Evolutionary conservation across 192 early-diverging fungal species (phyloP).

Genomic region (Geranomyces variabilis): DNA sequence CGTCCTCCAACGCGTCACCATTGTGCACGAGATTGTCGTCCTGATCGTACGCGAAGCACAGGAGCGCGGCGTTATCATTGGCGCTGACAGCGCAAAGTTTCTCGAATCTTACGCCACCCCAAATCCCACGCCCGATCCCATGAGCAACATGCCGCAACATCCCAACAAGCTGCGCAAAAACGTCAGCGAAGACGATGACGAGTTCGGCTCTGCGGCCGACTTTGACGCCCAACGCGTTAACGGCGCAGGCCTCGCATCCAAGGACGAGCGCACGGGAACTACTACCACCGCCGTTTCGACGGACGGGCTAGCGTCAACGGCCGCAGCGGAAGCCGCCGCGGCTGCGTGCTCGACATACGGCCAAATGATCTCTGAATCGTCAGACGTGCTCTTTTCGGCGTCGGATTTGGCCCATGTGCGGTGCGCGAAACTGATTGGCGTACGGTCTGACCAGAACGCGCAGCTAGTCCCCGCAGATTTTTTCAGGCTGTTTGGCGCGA

Average conservation of each 20-base stretch:
- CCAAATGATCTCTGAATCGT: conserved; percentile 69
- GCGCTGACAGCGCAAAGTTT: conserved; percentile 35
- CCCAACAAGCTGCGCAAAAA: conserved; percentile 29
- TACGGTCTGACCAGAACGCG: conserved; percentile 87
- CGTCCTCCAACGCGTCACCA: conserved; percentile 69
- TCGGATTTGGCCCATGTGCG: conserved; percentile 85
- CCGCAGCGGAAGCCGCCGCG: conserved; percentile 11
- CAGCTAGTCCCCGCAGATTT: conserved; percentile 87
- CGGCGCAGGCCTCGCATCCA: conserved; percentile 5
- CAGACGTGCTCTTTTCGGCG: conserved; percentile 75
- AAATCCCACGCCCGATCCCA: background rate
- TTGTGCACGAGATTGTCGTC: conserved; percentile 73
- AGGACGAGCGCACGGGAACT: conserved; percentile 10
- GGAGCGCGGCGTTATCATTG: conserved; percentile 49
- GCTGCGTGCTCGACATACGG: conserved; percentile 42
- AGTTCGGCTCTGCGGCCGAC: conserved; percentile 36
- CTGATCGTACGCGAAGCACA: conserved; percentile 66
- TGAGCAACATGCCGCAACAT: conserved; percentile 2
- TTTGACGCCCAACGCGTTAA: background rate
- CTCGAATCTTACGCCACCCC: conserved; percentile 28
- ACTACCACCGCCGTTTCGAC: conserved; percentile 1
- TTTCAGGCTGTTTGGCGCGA: conserved; percentile 76
- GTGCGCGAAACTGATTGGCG: conserved; percentile 83
- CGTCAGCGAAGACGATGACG: conserved; percentile 53
- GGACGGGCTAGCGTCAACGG: conserved; percentile 19